Percentiles rank a stretch among this genome's conserved stretches.
Conservation (phyloP, 805 yeast genomes). For the Ogataea sp. region DNA sequence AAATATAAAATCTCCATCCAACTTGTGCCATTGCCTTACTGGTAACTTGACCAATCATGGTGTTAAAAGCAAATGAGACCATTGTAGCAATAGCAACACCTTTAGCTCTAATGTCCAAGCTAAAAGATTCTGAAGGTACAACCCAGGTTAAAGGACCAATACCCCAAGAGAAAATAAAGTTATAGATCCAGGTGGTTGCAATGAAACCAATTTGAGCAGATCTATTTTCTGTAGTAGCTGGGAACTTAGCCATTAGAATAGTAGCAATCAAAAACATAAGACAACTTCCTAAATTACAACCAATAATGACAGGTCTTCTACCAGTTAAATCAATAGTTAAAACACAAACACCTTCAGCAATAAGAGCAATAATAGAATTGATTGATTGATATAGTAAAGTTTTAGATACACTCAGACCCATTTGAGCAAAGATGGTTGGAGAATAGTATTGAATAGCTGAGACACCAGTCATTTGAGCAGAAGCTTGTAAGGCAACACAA, state of each 20-base stretch:
- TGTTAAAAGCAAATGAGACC: conserved; percentile 25
- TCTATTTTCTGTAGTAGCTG: conserved; percentile 12
- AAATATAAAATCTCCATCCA: conserved; percentile 16
- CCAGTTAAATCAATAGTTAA: conserved; percentile 15
- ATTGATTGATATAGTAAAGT: conserved; percentile 17
- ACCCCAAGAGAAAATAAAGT: conserved; percentile 16
- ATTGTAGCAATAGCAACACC: conserved; percentile 47
- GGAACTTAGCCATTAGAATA: conserved; percentile 15
- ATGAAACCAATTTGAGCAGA: conserved; percentile 20
- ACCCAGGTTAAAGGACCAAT: conserved; percentile 43
- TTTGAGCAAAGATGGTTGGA: conserved; percentile 34
- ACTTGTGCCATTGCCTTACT: conserved; percentile 18
- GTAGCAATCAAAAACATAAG: conserved; percentile 14
- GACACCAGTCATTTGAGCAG: conserved; percentile 38
- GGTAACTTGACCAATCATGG: conserved; percentile 28
- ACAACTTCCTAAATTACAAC: conserved; percentile 6
- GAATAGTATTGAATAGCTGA: conserved; percentile 41
- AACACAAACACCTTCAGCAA: conserved; percentile 14
- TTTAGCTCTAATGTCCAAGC: conserved; percentile 55
- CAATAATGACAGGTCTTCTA: conserved; percentile 14
- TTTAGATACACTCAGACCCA: conserved; percentile 30
- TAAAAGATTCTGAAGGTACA: conserved; percentile 40
- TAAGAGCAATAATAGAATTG: conserved; percentile 17
- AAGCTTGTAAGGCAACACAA: conserved; percentile 20
- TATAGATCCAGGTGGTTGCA: conserved; percentile 21